Evolutionary conservation across 257 asterid species (phyloP).

Genomic region (Cynanchum wilfordii): DNA sequence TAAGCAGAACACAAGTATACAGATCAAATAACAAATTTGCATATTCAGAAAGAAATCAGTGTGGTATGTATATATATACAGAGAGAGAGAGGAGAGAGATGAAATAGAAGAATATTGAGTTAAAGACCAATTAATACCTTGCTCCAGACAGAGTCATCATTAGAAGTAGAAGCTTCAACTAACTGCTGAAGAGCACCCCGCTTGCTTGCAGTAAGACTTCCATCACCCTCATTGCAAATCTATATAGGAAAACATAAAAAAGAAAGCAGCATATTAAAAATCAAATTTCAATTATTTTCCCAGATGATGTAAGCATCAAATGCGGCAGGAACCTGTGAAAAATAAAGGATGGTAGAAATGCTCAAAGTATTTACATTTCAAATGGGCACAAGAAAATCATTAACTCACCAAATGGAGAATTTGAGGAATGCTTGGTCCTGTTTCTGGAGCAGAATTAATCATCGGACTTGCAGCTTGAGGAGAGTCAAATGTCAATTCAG

Average conservation of each 20-base stretch:
- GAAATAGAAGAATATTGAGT: background rate
- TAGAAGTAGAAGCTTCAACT: conserved; percentile 66
- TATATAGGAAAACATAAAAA: conserved; percentile 25
- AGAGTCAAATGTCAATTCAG: conserved; percentile 43
- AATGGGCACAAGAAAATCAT: conserved; percentile 8
- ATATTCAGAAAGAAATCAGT: background rate
- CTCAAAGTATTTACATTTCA: background rate
- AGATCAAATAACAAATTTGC: background rate
- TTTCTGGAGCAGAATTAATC: conserved; percentile 46
- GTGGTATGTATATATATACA: too few relatives aligned
- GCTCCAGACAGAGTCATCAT: conserved; percentile 76
- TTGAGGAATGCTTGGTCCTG: conserved; percentile 92
- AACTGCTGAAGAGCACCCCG: conserved; percentile 77
- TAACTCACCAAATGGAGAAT: conserved; percentile 85
- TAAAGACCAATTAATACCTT: conserved; percentile 43
- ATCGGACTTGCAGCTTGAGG: conserved; percentile 48
- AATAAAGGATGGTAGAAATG: background rate
- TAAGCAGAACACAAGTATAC: background rate
- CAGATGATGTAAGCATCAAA: background rate
- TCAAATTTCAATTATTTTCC: background rate
- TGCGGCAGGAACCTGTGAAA: background rate
- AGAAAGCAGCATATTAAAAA: conserved; percentile 7
- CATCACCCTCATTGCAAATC: conserved; percentile 82
- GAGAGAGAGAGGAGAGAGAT: background rate
- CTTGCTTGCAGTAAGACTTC: conserved; percentile 55